A percentile compares a stretch with the other conserved stretches of the same genome.
Evolutionary conservation across 2,329 filamentous ascomycete genomes (phyloP).

Genomic region (Cadophora sp.): DNA sequence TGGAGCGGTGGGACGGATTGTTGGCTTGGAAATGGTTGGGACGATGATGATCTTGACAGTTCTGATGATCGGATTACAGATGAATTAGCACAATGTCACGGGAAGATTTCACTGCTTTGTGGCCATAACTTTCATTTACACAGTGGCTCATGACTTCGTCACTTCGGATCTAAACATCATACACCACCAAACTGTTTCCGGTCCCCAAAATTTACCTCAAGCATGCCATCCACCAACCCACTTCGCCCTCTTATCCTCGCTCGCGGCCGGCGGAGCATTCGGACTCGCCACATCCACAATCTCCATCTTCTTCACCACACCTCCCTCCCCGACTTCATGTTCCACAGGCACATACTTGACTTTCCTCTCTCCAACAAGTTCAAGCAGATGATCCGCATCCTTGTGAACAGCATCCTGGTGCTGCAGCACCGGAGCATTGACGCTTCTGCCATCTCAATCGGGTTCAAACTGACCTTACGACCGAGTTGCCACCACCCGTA

Average conservation of each 20-base stretch:
- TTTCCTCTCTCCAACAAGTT: neutral
- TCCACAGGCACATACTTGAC: neutral
- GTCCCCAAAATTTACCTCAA: neutral
- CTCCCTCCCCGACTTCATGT: neutral
- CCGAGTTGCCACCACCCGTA: neutral
- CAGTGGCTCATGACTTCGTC: neutral
- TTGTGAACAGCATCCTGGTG: neutral
- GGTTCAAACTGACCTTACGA: neutral
- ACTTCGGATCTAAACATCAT: neutral
- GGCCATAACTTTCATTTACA: neutral
- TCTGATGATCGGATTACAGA: neutral
- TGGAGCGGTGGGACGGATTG: no score
- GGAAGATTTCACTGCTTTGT: no score
- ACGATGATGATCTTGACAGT: neutral
- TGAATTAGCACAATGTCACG: no score
- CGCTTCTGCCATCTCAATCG: neutral
- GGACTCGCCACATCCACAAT: neutral
- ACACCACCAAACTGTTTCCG: neutral
- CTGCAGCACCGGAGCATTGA: neutral
- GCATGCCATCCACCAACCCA: neutral
- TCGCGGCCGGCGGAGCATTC: neutral
- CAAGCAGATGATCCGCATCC: neutral
- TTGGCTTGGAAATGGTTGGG: neutral
- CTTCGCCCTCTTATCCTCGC: constrained; percentile 1
- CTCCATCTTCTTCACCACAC: constrained; percentile 6